These are phyloP conservation scores for Ustilago vetiveriae DNA, from an alignment of 1,284 basidiomycete species.

Conservation along the genomic window DNA sequence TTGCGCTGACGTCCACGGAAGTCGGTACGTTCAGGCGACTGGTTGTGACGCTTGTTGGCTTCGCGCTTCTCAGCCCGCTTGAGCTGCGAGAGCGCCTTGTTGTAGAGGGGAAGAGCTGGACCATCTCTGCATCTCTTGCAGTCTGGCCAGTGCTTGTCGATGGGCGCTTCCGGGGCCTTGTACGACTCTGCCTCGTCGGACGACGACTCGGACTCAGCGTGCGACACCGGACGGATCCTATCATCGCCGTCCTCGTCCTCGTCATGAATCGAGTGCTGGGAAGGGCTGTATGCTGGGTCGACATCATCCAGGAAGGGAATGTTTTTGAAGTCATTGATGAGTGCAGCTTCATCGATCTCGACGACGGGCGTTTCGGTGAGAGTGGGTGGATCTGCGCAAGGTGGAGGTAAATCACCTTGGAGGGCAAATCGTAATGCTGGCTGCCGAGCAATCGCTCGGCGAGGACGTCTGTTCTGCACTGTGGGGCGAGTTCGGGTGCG, in stretches of 20 bases:
- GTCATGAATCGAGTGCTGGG: conserved; percentile 11
- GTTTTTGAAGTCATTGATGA: background rate
- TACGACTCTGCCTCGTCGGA: conserved; percentile 12
- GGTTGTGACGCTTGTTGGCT: conserved; percentile 24
- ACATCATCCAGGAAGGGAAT: conserved; percentile 23
- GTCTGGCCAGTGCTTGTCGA: conserved; percentile 32
- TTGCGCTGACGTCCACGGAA: conserved; percentile 26
- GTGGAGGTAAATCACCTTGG: conserved; percentile 31
- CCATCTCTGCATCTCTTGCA: conserved; percentile 39
- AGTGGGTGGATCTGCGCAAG: conserved; percentile 9
- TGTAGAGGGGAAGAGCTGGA: conserved; percentile 29
- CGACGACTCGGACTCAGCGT: conserved; percentile 6
- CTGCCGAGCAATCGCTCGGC: background rate
- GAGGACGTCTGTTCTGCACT: conserved; percentile 2
- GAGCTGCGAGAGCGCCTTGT: conserved; percentile 21
- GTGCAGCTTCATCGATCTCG: conserved; percentile 7
- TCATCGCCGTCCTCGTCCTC: conserved; percentile 9
- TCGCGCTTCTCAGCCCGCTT: conserved; percentile 25
- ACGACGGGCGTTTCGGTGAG: conserved; percentile 3
- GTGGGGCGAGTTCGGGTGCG: conserved; percentile 10
- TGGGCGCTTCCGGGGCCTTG: conserved; percentile 12
- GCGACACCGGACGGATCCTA: too few relatives aligned
- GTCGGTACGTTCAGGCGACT: conserved; percentile 23
- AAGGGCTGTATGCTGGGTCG: conserved; percentile 6
- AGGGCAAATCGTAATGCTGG: conserved; percentile 30